A percentile compares a stretch with the other conserved stretches of the same genome.
These are phyloP conservation scores for Aureobasidium sp. DNA, from an alignment of 2,329 filamentous ascomycete genomes.

Conservation along the genomic window DNA sequence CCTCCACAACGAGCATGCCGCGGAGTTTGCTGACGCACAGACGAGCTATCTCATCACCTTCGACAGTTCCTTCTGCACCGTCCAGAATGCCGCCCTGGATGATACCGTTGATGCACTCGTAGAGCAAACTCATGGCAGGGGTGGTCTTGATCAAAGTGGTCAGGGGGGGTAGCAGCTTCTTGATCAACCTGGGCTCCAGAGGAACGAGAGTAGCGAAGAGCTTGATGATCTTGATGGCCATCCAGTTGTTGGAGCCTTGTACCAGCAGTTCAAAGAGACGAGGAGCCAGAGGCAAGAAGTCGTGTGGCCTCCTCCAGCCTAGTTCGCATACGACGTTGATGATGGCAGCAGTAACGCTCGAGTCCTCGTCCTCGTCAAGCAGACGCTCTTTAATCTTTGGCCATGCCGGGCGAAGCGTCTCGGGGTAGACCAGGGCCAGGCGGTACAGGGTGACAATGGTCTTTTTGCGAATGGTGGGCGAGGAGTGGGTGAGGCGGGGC, in stretches of 20 bases:
- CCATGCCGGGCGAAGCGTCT: conserved; percentile 86
- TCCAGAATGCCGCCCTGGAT: conserved; percentile 93
- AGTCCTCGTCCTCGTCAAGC: conserved; percentile 81
- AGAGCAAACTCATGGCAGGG: conserved; percentile 92
- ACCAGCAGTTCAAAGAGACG: conserved; percentile 87
- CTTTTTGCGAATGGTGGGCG: conserved; percentile 84
- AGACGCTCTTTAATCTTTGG: conserved; percentile 93
- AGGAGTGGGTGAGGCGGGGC: conserved; percentile 76
- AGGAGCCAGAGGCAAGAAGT: conserved; percentile 87
- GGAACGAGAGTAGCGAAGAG: conserved; percentile 92
- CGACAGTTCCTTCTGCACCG: conserved; percentile 66
- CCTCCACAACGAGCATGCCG: conserved; percentile 88
- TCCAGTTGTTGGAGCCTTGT: conserved; percentile 94
- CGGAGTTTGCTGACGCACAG: conserved; percentile 88
- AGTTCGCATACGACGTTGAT: conserved; percentile 96
- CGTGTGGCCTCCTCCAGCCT: conserved; percentile 84
- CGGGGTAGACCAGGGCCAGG: conserved; percentile 89
- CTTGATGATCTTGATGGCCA: conserved; percentile 99
- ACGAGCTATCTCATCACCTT: conserved; percentile 83
- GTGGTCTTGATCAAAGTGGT: conserved; percentile 92
- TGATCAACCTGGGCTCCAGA: conserved; percentile 79
- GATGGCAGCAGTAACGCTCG: conserved; percentile 88
- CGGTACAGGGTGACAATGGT: conserved; percentile 90
- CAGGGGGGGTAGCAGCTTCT: conserved; percentile 81
- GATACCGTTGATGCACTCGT: conserved; percentile 97